Evolutionary conservation across 2,329 filamentous ascomycete species (phyloP), one percentile per base, ranked within the genome.

Genomic region (Clarireedia sp.): DNA sequence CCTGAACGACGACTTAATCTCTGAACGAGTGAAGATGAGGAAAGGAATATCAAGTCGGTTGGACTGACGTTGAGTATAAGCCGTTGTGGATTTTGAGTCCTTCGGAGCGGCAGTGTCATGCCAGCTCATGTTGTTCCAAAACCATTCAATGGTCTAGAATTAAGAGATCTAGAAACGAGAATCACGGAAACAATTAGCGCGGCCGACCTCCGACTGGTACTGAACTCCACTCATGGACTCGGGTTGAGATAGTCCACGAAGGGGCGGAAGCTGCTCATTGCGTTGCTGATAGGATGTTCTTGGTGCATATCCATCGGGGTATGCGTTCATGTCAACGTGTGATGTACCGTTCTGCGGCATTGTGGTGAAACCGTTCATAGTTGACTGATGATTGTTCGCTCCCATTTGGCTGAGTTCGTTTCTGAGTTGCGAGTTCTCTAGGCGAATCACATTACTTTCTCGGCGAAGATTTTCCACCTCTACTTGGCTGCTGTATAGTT

Each of bases 181-280:
- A 19, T 54, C 46, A 16, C 41, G 48, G 50, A 51, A 55, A 23
- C 54, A 41, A 21, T 46, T 47, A 5, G 43, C 12, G 17, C 41
- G 41, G 37, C 37, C 23, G n/a, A 51, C 38, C n/a, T 51, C 48
- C 17, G 54, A 48, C 33, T 67, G 64, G 56, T 85, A 86, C 64
- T 85, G 82, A 5, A 86, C 80, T 2, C 82, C 82, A 1, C 80
- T 83, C 82, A 86, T 86, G 1, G 80, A 79, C 21, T 85, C 82
- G 1, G 81, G 77, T 33, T 52, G 60, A 19, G 54, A 48, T 29
- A 63, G 61, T 36, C 58, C 59, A 23, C 44, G 37, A 37, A 55
- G 54, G 23, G 54, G 46, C 48, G 60, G 61, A 37, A 85, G 70
- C 62, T 62, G 61, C 43, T 65, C 63, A 6, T 48, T 46, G 2